phyloP scores from a whole-genome alignment of 768 basidiomycete genomes.

The Infundibulicybe gibba region DNA sequence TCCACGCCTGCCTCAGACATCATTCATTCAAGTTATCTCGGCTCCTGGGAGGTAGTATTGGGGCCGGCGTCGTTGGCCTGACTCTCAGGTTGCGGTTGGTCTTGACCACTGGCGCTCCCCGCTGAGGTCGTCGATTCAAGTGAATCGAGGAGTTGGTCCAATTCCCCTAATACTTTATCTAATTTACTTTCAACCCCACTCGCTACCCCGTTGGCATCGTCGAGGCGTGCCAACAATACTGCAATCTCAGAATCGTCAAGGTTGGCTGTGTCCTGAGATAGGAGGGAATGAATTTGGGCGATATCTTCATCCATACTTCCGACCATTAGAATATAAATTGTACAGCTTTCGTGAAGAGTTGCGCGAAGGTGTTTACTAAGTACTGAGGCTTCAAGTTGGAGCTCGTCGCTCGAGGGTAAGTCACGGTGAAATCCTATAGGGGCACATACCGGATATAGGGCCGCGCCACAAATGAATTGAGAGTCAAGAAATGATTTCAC shows the following conservation, averaged over 20 bases:
- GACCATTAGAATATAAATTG: no score
- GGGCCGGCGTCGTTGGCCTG: constrained; percentile 1
- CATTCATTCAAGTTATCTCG: neutral
- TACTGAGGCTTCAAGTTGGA: constrained; percentile 2
- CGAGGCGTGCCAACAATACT: constrained; percentile 53
- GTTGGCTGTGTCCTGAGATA: constrained; percentile 23
- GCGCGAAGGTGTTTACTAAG: constrained; percentile 7
- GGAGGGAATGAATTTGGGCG: constrained; percentile 22
- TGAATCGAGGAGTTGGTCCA: constrained; percentile 49
- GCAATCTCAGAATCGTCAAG: constrained; percentile 40
- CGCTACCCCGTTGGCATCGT: constrained; percentile 57
- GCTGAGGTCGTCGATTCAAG: constrained; percentile 25
- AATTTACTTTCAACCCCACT: constrained; percentile 58
- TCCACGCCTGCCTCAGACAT: neutral
- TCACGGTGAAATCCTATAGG: constrained; percentile 4
- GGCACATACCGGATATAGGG: constrained; percentile 6
- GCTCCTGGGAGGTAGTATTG: constrained; percentile 1
- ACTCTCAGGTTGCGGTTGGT: neutral
- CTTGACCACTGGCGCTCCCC: neutral
- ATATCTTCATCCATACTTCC: constrained; percentile 32
- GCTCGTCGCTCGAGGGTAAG: constrained; percentile 6
- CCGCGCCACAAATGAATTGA: constrained; percentile 18
- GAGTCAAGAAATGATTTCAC: constrained; percentile 58
- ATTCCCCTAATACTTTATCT: constrained; percentile 54
- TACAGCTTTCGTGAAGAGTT: neutral